Conservation (phyloP, 1,284 basidiomycete species). For the Agaricales sp. region DNA sequence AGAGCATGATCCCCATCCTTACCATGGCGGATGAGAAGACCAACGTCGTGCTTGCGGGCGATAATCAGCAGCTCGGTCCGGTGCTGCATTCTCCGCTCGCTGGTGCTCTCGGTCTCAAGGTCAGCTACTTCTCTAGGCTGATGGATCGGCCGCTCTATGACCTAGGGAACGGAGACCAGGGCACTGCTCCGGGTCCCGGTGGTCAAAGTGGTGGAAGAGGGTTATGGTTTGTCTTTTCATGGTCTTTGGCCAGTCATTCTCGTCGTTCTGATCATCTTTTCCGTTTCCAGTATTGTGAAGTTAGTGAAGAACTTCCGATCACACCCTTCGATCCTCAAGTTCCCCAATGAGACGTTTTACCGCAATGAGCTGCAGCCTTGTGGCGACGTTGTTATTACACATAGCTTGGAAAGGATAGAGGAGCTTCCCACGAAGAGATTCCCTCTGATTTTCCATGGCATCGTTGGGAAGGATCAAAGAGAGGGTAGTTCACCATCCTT, state of each 20-base stretch:
- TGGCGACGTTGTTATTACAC: conserved; percentile 29
- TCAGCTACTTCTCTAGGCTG: conserved; percentile 40
- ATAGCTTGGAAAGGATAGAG: conserved; percentile 26
- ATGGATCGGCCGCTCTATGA: conserved; percentile 38
- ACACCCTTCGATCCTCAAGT: conserved; percentile 42
- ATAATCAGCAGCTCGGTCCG: conserved; percentile 49
- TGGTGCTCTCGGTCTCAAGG: conserved; percentile 29
- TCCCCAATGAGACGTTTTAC: conserved; percentile 49
- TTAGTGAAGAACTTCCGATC: conserved; percentile 51
- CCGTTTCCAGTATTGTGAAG: conserved; percentile 38
- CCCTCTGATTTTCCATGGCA: conserved; percentile 49
- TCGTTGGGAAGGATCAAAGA: conserved; percentile 48
- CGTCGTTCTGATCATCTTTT: conserved; percentile 1
- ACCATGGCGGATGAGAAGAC: conserved; percentile 30
- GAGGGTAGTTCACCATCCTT: conserved; percentile 56
- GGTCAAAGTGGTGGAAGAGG: not conserved
- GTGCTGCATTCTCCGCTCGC: conserved; percentile 40
- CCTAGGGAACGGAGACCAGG: conserved; percentile 10
- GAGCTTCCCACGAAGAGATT: conserved; percentile 36
- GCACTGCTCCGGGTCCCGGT: not conserved
- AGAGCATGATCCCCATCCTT: conserved; percentile 43
- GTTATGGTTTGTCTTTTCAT: not conserved
- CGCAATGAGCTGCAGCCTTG: conserved; percentile 36
- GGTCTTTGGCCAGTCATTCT: conserved; percentile 1
- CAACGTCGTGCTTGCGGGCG: conserved; percentile 44